A percentile compares a stretch with the other conserved stretches of the same genome.
Conservation (phyloP, 768 basidiomycete species). For the Naganishia vishniacii region DNA sequence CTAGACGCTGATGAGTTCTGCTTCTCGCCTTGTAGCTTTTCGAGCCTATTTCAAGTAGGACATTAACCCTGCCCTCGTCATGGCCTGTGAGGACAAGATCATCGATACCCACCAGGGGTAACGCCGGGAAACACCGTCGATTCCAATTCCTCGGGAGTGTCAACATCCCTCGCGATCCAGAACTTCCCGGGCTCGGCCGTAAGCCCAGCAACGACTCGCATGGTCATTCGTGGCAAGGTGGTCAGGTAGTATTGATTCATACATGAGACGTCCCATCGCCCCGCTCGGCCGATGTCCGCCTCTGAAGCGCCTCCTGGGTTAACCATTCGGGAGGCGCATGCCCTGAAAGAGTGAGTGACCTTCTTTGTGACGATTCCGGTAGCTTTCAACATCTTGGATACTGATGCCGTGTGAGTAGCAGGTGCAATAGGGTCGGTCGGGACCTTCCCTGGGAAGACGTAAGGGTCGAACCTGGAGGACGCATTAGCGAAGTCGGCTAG, state of each 20-base stretch:
- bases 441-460: background rate
- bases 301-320: background rate
- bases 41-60: background rate
- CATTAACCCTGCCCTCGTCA: background rate
- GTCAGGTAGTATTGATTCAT: background rate
- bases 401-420: background rate
- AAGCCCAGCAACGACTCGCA: background rate
- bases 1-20: background rate
- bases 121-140: background rate
- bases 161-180: background rate
- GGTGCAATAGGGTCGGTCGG: background rate
- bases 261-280: background rate
- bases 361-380: constrained; percentile 1
- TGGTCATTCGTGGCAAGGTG: background rate
- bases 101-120: too few relatives aligned
- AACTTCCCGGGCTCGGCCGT: background rate
- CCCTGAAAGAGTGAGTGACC: constrained; percentile 11
- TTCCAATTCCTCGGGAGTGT: background rate
- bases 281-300: background rate
- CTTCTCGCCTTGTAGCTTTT: background rate
- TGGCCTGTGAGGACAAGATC: background rate
- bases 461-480: background rate
- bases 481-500: background rate
- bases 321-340: background rate
- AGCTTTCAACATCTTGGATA: background rate